phyloP scores from a whole-genome alignment of 441 rosid species.

The Mallotus japonicus region DNA sequence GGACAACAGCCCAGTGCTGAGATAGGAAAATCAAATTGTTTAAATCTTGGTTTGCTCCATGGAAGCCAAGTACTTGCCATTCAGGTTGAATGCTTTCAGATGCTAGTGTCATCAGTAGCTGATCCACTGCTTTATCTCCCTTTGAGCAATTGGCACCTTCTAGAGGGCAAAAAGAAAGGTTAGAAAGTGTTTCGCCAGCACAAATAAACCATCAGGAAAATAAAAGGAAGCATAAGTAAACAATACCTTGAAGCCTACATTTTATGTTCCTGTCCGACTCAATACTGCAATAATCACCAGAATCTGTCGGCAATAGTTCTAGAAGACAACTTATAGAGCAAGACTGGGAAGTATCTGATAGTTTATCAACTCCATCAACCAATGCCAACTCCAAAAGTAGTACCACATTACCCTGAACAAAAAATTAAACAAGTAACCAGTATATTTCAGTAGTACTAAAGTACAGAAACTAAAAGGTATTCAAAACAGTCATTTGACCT shows the following conservation, averaged over 20 bases:
- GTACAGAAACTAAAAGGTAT: neutral
- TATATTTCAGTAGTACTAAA: neutral
- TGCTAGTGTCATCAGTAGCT: conserved; percentile 64
- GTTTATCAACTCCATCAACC: conserved; percentile 62
- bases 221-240: conserved; percentile 10
- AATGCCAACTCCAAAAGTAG: conserved; percentile 78
- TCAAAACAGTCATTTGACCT: neutral
- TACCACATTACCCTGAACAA: conserved; percentile 56
- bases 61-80: conserved; percentile 44
- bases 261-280: conserved; percentile 52
- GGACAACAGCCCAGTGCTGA: conserved; percentile 91
- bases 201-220: conserved; percentile 16
- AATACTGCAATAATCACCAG: conserved; percentile 37
- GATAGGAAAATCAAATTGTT: conserved; percentile 60
- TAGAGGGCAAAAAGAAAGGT: conserved; percentile 7
- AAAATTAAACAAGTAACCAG: neutral
- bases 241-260: conserved; percentile 80
- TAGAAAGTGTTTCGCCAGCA: conserved; percentile 8
- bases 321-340: conserved; percentile 55
- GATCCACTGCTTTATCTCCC: conserved; percentile 80
- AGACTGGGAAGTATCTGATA: conserved; percentile 41
- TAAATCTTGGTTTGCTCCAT: conserved; percentile 48
- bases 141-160: conserved; percentile 67
- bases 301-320: conserved; percentile 52
- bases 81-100: conserved; percentile 74